These are phyloP conservation scores for Pleurozium schreberi DNA, from an alignment of 225 moss, liverwort and hornwort genomes.

Conservation along the genomic window DNA sequence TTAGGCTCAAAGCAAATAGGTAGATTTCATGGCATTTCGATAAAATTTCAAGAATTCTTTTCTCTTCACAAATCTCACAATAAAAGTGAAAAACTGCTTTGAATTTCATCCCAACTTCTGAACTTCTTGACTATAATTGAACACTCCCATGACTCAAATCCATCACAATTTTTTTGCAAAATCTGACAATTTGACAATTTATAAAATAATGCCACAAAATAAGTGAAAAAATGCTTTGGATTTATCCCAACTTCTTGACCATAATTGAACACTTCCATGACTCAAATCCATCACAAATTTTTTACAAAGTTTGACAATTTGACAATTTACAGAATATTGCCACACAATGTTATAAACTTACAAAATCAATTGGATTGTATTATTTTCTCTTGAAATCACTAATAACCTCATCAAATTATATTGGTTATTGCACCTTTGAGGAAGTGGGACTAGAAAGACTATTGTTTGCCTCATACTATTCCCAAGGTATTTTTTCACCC, in stretches of 20 bases:
- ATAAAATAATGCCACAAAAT: background rate
- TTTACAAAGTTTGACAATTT: background rate
- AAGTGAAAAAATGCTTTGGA: no score
- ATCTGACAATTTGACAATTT: accelerated
- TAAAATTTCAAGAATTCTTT: background rate
- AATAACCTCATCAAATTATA: background rate
- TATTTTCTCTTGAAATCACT: background rate
- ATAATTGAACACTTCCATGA: background rate
- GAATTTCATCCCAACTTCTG: no score
- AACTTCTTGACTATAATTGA: no score
- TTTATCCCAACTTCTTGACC: background rate
- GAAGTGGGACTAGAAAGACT: background rate
- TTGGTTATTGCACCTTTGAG: background rate
- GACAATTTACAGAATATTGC: background rate
- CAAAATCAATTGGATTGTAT: background rate
- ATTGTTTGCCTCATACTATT: no score
- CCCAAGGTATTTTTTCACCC: no score
- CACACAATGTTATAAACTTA: background rate
- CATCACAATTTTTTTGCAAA: no score
- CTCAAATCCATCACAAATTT: background rate
- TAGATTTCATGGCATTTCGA: background rate
- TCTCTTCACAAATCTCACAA: background rate
- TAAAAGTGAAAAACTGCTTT: background rate
- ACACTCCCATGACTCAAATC: no score
- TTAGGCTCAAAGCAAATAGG: background rate